These are phyloP conservation scores for Caryopteris hybrid DNA, from an alignment of 305 asterid genomes.

Conservation along the genomic window DNA sequence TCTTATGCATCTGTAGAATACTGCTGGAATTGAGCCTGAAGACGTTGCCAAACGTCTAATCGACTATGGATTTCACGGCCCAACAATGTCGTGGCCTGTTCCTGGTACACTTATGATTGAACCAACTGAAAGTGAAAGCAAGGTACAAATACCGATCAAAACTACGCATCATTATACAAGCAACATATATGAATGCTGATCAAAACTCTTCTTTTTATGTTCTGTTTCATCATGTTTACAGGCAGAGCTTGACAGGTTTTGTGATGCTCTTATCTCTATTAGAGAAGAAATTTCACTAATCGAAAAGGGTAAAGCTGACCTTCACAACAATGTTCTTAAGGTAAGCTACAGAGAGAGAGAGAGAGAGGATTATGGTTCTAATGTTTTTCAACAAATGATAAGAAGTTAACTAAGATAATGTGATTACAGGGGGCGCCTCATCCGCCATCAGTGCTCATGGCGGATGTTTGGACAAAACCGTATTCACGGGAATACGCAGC, in stretches of 20 bases:
- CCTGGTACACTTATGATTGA: constrained; percentile 99
- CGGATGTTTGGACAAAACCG: constrained; percentile 87
- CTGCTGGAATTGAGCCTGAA: constrained; percentile 97
- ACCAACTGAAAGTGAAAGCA: constrained; percentile 99
- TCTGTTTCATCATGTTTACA: constrained; percentile 30
- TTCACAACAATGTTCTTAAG: constrained; percentile 87
- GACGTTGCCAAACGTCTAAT: constrained; percentile 97
- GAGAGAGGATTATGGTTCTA: too few species aligned
- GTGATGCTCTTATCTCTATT: constrained; percentile 87
- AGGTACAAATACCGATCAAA: too few species aligned
- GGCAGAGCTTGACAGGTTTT: constrained; percentile 95
- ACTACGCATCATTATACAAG: too few species aligned
- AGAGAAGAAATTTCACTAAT: constrained; percentile 83
- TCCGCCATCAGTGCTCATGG: constrained; percentile 95
- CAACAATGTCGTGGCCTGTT: constrained; percentile 99
- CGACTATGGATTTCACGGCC: constrained; percentile 96
- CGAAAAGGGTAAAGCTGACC: constrained; percentile 84
- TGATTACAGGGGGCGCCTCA: constrained; percentile 83
- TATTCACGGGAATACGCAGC: constrained; percentile 97
- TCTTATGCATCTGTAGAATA: constrained; percentile 49
- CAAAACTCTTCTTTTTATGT: too few species aligned
- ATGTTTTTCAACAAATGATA: too few species aligned
- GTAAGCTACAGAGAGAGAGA: too few species aligned
- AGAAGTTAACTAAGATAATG: constrained; percentile 17
- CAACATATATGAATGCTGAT: too few species aligned